Evolutionary conservation across 768 basidiomycete species (phyloP), one percentile per base, ranked within the genome.

Genomic region (Pleurotus pulmonarius): DNA sequence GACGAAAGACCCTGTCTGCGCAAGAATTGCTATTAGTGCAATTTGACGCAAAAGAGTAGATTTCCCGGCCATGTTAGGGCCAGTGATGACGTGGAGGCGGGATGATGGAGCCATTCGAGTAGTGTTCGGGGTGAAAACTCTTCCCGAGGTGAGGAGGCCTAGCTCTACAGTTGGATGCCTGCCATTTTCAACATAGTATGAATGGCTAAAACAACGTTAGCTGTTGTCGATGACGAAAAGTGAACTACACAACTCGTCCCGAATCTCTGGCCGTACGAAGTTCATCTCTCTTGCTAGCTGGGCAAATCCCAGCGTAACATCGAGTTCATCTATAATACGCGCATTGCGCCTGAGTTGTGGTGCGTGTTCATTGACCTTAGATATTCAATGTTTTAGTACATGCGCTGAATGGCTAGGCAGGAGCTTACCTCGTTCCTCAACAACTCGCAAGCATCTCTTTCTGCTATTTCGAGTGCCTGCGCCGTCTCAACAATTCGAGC

Each of bases 21-120:
- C 96, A 8, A 99, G 78, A 56, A 98, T 88, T 5, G 87, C 76
- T 58, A 97, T 88, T 29, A 98, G 77, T 13, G 96, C 96, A 0
- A 86, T 91, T 67, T 97, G 95, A 25, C 96, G 88, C 37, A 99
- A 80, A 22, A 92, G 78, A 0, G 96, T 98, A 2, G 93, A 95
- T 70, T 99, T 99, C 53, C 91, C 91, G 5, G 89, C 92, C 92
- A 94, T 95, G 64, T 97, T 98, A 0, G 96, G 95, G 0, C 95
- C 95, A 5, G 95, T 98, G 59, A 98, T 90, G 55, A 82, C 67
- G 61, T 96, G 94, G 8, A 97, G 64, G 25, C 82, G 83, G 13
- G 87, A 84, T 11, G 71, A 63, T 0, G 83, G 74, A 3, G 73
- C 74, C 64, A 98, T 77, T 13, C 73, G 61, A 18, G 94, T 77